Evolutionary conservation across 148 eudicot species (phyloP).

Genomic region (Persicaria maculosa): DNA sequence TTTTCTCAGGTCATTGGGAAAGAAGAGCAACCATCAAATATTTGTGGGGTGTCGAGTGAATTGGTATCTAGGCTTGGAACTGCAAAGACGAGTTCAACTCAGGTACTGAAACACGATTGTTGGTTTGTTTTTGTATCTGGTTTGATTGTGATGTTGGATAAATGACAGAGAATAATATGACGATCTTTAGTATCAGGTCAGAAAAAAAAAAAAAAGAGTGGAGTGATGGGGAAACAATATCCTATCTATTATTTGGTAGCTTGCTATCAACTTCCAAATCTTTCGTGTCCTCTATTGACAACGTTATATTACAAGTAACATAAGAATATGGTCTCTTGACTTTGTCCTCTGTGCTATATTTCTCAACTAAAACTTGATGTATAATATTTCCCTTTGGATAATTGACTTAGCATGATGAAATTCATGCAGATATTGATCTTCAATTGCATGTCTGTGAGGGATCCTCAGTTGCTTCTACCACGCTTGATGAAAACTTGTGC

Average conservation of each 20-base stretch:
- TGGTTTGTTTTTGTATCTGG: background rate
- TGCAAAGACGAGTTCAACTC: slow-evolving; percentile 40
- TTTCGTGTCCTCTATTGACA: background rate
- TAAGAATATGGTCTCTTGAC: background rate
- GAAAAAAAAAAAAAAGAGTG: background rate
- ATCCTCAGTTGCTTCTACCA: slow-evolving; percentile 89
- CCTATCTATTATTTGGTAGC: no score
- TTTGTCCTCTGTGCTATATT: background rate
- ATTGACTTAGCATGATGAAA: slow-evolving; percentile 21
- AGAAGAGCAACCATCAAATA: slow-evolving; percentile 26
- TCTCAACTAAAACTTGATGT: background rate
- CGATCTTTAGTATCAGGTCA: background rate
- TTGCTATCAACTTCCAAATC: background rate
- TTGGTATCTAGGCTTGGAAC: slow-evolving; percentile 25
- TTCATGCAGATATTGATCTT: slow-evolving; percentile 79
- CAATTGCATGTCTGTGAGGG: slow-evolving; percentile 98
- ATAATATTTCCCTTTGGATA: background rate
- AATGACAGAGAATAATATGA: background rate
- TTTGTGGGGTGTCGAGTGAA: slow-evolving; percentile 26
- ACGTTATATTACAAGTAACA: background rate
- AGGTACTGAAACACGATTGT: slow-evolving; percentile 32
- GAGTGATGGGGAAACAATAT: no score
- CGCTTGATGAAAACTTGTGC: slow-evolving; percentile 58
- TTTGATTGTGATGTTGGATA: background rate
- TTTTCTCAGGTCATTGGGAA: slow-evolving; percentile 56